Conservation (phyloP, 805 yeast species). For the Candida sphagnicola region DNA sequence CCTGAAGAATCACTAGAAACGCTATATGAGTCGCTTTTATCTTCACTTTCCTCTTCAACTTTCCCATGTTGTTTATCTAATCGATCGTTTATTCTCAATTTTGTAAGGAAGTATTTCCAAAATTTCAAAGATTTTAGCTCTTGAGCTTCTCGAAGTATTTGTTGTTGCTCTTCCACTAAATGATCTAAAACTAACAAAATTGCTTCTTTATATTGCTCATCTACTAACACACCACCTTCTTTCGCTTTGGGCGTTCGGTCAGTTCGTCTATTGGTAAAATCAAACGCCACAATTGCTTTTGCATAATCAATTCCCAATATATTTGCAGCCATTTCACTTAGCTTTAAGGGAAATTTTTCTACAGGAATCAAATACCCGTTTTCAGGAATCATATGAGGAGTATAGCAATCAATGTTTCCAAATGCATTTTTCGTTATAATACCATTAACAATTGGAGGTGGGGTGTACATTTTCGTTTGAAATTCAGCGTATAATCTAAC, state of each 20-base stretch:
- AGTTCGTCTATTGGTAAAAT: constrained; percentile 48
- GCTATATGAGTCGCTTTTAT: constrained; percentile 4
- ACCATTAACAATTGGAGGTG: constrained; percentile 67
- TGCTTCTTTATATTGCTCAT: constrained; percentile 58
- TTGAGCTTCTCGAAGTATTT: constrained; percentile 37
- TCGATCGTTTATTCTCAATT: constrained; percentile 44
- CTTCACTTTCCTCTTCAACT: constrained; percentile 17
- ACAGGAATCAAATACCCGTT: constrained; percentile 59
- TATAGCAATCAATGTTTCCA: constrained; percentile 82
- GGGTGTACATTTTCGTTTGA: constrained; percentile 69
- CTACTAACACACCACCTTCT: constrained; percentile 74
- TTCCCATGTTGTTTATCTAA: constrained; percentile 48
- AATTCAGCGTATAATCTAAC: constrained; percentile 66
- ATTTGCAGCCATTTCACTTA: constrained; percentile 68
- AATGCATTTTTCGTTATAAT: constrained; percentile 68
- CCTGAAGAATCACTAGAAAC: constrained; percentile 2
- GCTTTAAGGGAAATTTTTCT: constrained; percentile 31
- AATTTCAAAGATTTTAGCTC: constrained; percentile 49
- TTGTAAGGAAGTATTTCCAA: constrained; percentile 53
- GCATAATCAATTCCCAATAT: constrained; percentile 74
- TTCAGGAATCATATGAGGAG: constrained; percentile 75
- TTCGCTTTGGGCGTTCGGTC: constrained; percentile 53
- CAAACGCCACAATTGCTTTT: constrained; percentile 83
- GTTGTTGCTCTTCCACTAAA: constrained; percentile 46
- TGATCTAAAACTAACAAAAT: constrained; percentile 47